Percentiles rank a stretch among this genome's conserved stretches.
Evolutionary conservation across 177 flowering plant genomes (phyloP).

Genomic region (Vitis hybrid): DNA sequence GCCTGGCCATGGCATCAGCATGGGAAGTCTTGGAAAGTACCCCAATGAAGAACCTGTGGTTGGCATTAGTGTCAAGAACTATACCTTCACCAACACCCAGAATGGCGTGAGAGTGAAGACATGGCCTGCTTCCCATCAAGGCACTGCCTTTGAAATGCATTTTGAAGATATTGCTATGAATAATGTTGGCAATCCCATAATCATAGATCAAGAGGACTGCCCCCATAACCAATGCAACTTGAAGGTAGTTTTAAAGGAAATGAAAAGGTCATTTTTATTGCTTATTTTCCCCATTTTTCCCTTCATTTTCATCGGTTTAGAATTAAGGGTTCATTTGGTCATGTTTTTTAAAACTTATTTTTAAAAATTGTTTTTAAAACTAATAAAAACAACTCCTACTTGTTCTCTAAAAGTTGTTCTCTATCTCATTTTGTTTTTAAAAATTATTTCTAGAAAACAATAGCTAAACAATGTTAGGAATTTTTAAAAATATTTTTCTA

Average conservation of each 20-base stretch:
- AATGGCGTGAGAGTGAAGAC: conserved; percentile 47
- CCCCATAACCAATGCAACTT: conserved; percentile 22
- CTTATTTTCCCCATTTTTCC: too few species aligned
- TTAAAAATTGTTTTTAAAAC: too few species aligned
- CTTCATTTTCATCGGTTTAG: too few species aligned
- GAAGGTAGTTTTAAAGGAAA: conserved; percentile 7
- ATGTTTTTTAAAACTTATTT: too few species aligned
- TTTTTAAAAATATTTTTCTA: too few species aligned
- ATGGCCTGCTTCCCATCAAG: conserved; percentile 24
- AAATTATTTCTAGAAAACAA: too few species aligned
- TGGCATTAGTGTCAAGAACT: conserved; percentile 20
- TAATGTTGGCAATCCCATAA: conserved; percentile 31
- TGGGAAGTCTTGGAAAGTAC: conserved; percentile 41
- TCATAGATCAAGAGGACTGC: conserved; percentile 46
- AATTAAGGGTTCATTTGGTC: too few species aligned
- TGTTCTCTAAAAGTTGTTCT: too few species aligned
- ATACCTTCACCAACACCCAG: conserved; percentile 17
- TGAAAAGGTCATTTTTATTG: background rate
- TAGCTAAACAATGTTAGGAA: too few species aligned
- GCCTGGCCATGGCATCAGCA: conserved; percentile 34
- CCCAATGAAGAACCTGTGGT: conserved; percentile 19
- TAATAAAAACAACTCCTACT: too few species aligned
- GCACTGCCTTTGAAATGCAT: conserved; percentile 17
- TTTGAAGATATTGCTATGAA: conserved; percentile 34
- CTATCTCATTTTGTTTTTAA: too few species aligned